Evolutionary conservation across 495 filamentous ascomycete genomes (phyloP).

Genomic region (Filosporella fistucella): DNA sequence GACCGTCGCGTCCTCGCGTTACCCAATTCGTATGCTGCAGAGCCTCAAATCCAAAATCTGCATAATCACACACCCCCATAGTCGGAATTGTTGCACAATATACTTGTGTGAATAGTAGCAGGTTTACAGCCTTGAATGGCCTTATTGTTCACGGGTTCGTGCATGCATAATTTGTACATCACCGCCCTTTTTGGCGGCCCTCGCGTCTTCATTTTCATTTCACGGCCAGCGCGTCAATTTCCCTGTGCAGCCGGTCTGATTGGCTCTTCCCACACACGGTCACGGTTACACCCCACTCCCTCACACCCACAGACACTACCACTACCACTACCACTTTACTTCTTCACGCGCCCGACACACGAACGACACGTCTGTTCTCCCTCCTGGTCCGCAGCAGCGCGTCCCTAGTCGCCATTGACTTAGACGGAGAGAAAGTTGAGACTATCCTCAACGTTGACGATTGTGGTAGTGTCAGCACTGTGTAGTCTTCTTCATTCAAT

Average conservation of each 20-base stretch:
- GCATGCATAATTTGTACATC: constrained; percentile 1
- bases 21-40: too few species aligned
- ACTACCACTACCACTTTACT: constrained; percentile 14
- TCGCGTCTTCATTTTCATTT: constrained; percentile 1
- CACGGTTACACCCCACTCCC: too few species aligned
- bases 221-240: constrained; percentile 2
- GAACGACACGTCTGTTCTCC: constrained; percentile 16
- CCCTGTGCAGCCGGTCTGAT: neutral
- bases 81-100: too few species aligned
- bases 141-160: constrained; percentile 2
- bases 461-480: neutral
- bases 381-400: constrained; percentile 8
- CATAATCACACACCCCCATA: too few species aligned
- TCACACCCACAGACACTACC: neutral
- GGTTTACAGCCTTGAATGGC: neutral
- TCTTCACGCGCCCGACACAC: constrained; percentile 17
- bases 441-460: neutral
- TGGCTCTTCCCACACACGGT: neutral
- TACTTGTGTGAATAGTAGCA: too few species aligned
- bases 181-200: constrained; percentile 1
- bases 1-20: too few species aligned
- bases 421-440: neutral
- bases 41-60: too few species aligned
- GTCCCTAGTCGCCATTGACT: constrained; percentile 14
- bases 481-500: constrained; percentile 6